These are phyloP conservation scores for Fusarium sterilihyphosum DNA, from an alignment of 2,329 filamentous ascomycete species.

Conservation along the genomic window DNA sequence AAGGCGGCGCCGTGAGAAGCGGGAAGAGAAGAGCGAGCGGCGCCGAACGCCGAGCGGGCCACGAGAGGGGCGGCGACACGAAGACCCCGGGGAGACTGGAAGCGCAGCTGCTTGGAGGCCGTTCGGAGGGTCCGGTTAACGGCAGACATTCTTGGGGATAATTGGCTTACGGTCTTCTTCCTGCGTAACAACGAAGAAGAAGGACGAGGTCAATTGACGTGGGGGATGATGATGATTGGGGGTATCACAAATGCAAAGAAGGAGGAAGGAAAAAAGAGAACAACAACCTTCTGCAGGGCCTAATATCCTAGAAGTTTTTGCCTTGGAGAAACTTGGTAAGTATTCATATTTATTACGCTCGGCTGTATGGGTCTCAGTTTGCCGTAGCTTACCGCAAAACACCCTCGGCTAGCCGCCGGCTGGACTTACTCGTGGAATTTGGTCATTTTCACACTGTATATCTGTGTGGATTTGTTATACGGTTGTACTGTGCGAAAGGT, in stretches of 20 bases:
- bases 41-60: constrained; percentile 47
- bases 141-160: constrained; percentile 57
- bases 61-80: constrained; percentile 51
- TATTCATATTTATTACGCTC: constrained; percentile 41
- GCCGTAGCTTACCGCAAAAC: constrained; percentile 41
- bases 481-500: neutral
- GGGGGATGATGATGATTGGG: neutral
- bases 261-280: neutral
- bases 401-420: constrained; percentile 43
- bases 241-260: constrained; percentile 31
- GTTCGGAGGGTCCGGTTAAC: constrained; percentile 64
- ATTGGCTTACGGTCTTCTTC: constrained; percentile 14
- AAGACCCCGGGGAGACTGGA: constrained; percentile 52
- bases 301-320: constrained; percentile 16
- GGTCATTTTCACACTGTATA: constrained; percentile 3
- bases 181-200: constrained; percentile 21
- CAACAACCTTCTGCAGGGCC: constrained; percentile 21
- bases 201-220: constrained; percentile 17
- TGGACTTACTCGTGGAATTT: neutral
- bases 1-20: constrained; percentile 54
- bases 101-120: constrained; percentile 64
- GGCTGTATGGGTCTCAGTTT: constrained; percentile 37
- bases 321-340: constrained; percentile 27
- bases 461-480: rapidly evolving
- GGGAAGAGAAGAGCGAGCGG: constrained; percentile 48